phyloP scores from a whole-genome alignment of 2,329 filamentous ascomycete species.

The Biscogniauxia marginata region DNA sequence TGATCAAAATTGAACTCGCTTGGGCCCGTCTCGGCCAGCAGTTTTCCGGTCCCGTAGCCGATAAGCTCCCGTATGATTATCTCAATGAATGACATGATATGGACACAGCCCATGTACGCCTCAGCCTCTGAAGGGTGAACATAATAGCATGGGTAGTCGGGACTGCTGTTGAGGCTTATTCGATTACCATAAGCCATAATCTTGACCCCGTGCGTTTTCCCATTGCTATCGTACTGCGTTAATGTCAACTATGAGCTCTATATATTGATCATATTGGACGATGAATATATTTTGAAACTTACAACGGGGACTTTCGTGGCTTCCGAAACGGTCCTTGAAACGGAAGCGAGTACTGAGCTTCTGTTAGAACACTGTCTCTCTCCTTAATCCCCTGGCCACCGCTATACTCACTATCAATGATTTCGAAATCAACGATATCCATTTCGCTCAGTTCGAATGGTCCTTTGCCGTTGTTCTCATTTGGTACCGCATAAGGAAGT shows the following conservation, averaged over 20 bases:
- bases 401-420: constrained; percentile 18
- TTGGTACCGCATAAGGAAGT: constrained; percentile 30
- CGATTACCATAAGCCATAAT: constrained; percentile 1
- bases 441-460: constrained; percentile 26
- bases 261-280: no score
- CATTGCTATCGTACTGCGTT: no score
- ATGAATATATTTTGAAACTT: background rate
- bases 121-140: background rate
- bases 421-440: constrained; percentile 24
- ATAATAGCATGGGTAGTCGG: background rate
- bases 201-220: constrained; percentile 4
- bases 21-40: constrained; percentile 60
- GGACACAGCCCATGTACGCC: background rate
- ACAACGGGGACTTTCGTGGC: background rate
- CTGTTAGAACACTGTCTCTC: no score
- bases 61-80: constrained; percentile 28
- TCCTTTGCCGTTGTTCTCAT: constrained; percentile 23
- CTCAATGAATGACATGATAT: background rate
- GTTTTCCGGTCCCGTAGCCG: constrained; percentile 64
- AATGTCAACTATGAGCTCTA: no score
- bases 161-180: constrained; percentile 1
- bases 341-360: background rate
- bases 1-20: constrained; percentile 64
- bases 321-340: background rate
- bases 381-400: no score